phyloP scores from a whole-genome alignment of 257 asterid species.

The Salvia rosmarinus region DNA sequence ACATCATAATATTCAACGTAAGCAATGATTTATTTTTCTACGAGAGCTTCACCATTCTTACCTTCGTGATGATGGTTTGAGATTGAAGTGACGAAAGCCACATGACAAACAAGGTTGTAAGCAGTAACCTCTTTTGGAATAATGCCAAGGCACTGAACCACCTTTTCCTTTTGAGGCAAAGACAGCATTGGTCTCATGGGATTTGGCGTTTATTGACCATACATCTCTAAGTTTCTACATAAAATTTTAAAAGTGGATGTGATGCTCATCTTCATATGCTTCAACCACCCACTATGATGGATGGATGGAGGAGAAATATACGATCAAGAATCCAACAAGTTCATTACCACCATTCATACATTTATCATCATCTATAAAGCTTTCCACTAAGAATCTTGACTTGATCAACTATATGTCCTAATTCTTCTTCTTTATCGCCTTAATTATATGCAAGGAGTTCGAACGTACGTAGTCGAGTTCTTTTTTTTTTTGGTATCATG shows the following conservation, averaged over 20 bases:
- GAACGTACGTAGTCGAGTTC: not conserved
- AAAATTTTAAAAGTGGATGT: conserved; percentile 22
- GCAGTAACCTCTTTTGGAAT: conserved; percentile 47
- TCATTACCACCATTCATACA: conserved; percentile 28
- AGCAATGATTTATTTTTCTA: not conserved
- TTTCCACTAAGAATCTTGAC: conserved; percentile 7
- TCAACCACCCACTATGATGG: conserved; percentile 51
- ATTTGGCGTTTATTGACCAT: conserved; percentile 42
- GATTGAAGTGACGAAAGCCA: conserved; percentile 19
- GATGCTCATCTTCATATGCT: conserved; percentile 21
- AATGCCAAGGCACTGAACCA: conserved; percentile 33
- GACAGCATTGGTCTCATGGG: conserved; percentile 8
- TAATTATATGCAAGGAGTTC: not conserved
- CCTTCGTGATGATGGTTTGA: not conserved
- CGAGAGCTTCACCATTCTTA: not conserved
- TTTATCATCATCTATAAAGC: conserved; percentile 10
- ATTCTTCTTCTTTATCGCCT: not conserved
- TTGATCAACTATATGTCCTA: not conserved
- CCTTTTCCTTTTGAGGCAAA: conserved; percentile 27
- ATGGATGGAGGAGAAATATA: conserved; percentile 35
- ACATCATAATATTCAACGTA: not conserved
- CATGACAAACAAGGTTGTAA: conserved; percentile 29
- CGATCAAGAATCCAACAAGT: conserved; percentile 34
- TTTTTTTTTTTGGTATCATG: too few relatives aligned
- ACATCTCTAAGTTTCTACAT: conserved; percentile 6